A percentile compares a stretch with the other conserved stretches of the same genome.
phyloP scores from a whole-genome alignment of 2,329 filamentous ascomycete species.

The Penicillium sp. region DNA sequence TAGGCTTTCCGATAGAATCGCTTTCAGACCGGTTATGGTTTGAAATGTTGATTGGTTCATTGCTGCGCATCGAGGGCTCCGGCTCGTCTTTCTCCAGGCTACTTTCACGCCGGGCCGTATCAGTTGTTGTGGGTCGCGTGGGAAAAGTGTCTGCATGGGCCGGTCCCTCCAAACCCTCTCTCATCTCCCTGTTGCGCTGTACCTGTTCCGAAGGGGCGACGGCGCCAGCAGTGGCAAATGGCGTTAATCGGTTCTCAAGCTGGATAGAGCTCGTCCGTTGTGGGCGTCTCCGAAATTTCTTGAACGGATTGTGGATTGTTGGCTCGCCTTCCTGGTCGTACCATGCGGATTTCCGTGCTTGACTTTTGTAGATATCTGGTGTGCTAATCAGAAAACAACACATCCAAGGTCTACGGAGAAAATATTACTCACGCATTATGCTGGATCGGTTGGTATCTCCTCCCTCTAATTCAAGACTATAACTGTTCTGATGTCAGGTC shows the following conservation, averaged over 20 bases:
- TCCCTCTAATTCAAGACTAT: background rate
- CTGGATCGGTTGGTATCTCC: background rate
- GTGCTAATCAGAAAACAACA: background rate
- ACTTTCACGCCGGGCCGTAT: constrained; percentile 20
- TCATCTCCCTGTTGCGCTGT: constrained; percentile 32
- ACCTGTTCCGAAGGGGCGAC: constrained; percentile 29
- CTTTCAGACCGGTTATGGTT: constrained; percentile 22
- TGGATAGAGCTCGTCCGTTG: constrained; percentile 35
- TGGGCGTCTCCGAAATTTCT: constrained; percentile 40
- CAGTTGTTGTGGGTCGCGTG: constrained; percentile 31
- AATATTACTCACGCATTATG: constrained; percentile 7
- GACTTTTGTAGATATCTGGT: constrained; percentile 46
- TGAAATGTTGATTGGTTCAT: constrained; percentile 38
- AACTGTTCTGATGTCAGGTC: background rate
- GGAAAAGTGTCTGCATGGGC: constrained; percentile 34
- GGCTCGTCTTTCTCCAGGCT: constrained; percentile 21
- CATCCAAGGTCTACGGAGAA: background rate
- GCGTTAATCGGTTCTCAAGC: constrained; percentile 35
- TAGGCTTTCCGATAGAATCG: constrained; percentile 24
- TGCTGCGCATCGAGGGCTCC: constrained; percentile 34
- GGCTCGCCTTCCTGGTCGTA: constrained; percentile 46
- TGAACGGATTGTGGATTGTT: constrained; percentile 47
- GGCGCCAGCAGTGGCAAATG: constrained; percentile 30
- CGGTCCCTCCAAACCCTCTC: constrained; percentile 28
- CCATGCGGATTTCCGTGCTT: constrained; percentile 47